Conservation (phyloP, 495 filamentous ascomycete species). For the Xylaria venustula region DNA sequence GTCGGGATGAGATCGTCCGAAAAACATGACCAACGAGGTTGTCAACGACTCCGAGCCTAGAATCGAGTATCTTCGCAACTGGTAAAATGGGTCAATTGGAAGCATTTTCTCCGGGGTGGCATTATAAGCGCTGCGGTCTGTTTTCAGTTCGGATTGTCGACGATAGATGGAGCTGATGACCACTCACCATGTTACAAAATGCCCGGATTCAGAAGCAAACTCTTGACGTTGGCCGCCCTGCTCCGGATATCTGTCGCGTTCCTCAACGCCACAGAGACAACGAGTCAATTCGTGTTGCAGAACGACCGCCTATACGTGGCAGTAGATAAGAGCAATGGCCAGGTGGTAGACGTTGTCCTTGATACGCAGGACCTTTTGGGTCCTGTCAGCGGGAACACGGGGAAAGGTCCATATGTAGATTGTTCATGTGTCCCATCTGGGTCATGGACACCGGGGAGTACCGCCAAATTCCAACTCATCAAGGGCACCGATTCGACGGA, state of each 20-base stretch:
- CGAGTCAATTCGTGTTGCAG: constrained; percentile 31
- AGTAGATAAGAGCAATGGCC: constrained; percentile 44
- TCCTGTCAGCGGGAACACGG: constrained; percentile 40
- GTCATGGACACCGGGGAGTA: constrained; percentile 51
- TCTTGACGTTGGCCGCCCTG: constrained; percentile 9
- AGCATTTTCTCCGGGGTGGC: neutral
- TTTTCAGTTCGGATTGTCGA: neutral
- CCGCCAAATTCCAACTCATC: constrained; percentile 42
- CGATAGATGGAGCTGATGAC: neutral
- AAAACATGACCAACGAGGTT: neutral
- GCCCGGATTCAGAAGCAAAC: constrained; percentile 1
- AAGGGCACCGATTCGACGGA: constrained; percentile 49
- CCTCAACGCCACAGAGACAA: constrained; percentile 30
- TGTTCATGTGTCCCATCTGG: constrained; percentile 59
- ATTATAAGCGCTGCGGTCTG: neutral
- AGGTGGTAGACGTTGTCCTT: constrained; percentile 41
- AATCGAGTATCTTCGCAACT: neutral
- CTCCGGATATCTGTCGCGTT: constrained; percentile 6
- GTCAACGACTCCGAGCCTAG: neutral
- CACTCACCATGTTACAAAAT: neutral
- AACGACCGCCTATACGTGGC: constrained; percentile 49
- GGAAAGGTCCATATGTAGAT: constrained; percentile 55
- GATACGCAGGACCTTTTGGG: constrained; percentile 53
- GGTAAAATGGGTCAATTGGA: constrained; percentile 1
- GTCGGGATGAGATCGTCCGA: constrained; percentile 8